Base-by-base conservation (phyloP, 306 rosid species). In the Dalbergia cochinchinensis region DNA sequence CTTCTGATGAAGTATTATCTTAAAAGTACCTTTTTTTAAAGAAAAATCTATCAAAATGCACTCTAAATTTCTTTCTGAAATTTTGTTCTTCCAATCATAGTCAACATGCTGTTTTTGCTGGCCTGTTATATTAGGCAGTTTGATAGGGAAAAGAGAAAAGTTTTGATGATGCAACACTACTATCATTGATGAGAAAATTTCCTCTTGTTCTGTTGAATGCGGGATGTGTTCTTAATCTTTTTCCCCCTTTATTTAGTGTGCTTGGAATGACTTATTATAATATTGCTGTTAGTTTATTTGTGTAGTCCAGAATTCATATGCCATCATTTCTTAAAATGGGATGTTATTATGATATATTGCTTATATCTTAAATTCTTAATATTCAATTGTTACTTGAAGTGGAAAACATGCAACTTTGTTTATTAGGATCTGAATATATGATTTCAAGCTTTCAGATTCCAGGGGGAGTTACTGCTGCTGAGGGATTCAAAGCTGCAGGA, bases 381-480 rank as follows among this genome's bases (percentile, higher is more conserved):
- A 37, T 4, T 37, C 41, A 37, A 31, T 48, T 8, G 44, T 39
- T 41, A 31, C 62, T 61, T 71, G 50, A 15, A 44, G 20, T 47
- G 67, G 57, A 54, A n/a, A 34, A 48, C 14, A 8, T 62, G 44
- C 14, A 13, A 26, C 61, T 65, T 61, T 33, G 62, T 37, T 78
- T 71, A 7, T 77, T 42, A 59, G 48, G 48, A n/a, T 80, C 50
- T 62, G 55, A 71, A 54, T 51, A 65, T 80, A 26, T 71, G 47
- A 59, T 84, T 63, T 76, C 2, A 65, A 45, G 78, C 60, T 14
- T 65, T 72, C 82, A 94, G 99, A 85, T 93, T 85, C 87, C 90
- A 12, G 98, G 99, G 0, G 99, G 99, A 78, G 99, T 95, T 74
- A 85, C 94, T 20, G 97, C 97, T 39, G 99, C 99, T 0, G 88